Percentiles rank a stretch among this genome's conserved stretches.
Conservation (phyloP, 345 rosid species). For the Psidium guajava region DNA sequence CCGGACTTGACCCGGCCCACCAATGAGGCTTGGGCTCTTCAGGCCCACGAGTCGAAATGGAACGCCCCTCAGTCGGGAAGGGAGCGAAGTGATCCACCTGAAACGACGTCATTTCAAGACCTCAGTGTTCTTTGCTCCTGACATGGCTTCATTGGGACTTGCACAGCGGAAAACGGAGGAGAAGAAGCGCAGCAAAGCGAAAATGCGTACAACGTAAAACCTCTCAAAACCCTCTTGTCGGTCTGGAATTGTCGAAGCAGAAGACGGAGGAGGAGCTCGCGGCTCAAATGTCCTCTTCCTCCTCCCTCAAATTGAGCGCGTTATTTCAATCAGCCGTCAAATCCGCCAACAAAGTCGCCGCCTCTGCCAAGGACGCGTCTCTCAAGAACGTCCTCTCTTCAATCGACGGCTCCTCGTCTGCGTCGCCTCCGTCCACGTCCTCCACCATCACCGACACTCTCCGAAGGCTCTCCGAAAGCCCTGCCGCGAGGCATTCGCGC, state of each 20-base stretch:
- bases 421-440: neutral
- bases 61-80: neutral
- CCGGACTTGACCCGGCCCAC: neutral
- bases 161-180: neutral
- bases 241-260: neutral
- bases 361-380: neutral
- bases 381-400: neutral
- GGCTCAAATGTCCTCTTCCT: slow-evolving; percentile 16
- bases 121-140: neutral
- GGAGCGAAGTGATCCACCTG: neutral
- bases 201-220: neutral
- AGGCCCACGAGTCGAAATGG: neutral
- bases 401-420: neutral
- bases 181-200: neutral
- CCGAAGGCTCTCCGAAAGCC: neutral
- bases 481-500: neutral
- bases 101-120: neutral
- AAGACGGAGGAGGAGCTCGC: neutral
- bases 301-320: slow-evolving; percentile 6
- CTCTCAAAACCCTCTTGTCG: neutral
- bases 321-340: slow-evolving; percentile 10
- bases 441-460: neutral
- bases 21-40: neutral
- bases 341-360: neutral
- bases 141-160: neutral